Base-by-base conservation (phyloP, 768 basidiomycete species). In the Leccinum boreale region DNA sequence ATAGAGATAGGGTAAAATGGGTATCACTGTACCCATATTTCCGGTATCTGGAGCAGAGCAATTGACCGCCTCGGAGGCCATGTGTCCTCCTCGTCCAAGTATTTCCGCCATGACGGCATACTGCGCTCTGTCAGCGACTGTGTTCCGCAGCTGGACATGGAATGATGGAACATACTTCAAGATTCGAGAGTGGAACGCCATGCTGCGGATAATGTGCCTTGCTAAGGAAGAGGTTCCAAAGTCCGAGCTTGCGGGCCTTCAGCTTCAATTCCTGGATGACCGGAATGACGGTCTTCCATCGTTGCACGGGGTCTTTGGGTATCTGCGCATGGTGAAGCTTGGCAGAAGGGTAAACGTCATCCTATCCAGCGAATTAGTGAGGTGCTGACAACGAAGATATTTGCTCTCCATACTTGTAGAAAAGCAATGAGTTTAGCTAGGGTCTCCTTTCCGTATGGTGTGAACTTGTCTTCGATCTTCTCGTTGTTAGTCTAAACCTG, bases 31-130 rank as follows among this genome's bases (percentile, higher is more conserved):
- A 92, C 93, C 94, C 94, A 98, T 98, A 72, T 98, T 98, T 2
- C 95, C 96, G 15, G 96, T 98, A 73, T 98, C 96, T 29, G 96
- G 96, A 14, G 95, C 94, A 24, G 94, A 86, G 74, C 94, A 98
- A 68, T 99, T 99, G 56, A 90, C 86, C 12, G 82, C 85, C 75
- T 98, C 88, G 21, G 95, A 86, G 3, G 89, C 92, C 51, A 94
- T 74, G 62, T 87, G 87, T 9, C 89, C 87, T 21, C 82, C 87
- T 56, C 92, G 85, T 4, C 95, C 95, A 63, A 98, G 82, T 46
- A 97, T 74, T 73, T 97, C 96, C n/a, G 94, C 94, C 87, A 98
- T 97, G 28, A 98, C 89, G 39, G 91, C 93, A 71, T 99, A 98
- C 93, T 95, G 62, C 50, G 3, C 12, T 48, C n/a, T 9, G 33